Percentiles rank a stretch among this genome's conserved stretches.
These are phyloP conservation scores for Cyclotella sp. DNA, from an alignment of 108 stramenopile species.

Conservation along the genomic window DNA sequence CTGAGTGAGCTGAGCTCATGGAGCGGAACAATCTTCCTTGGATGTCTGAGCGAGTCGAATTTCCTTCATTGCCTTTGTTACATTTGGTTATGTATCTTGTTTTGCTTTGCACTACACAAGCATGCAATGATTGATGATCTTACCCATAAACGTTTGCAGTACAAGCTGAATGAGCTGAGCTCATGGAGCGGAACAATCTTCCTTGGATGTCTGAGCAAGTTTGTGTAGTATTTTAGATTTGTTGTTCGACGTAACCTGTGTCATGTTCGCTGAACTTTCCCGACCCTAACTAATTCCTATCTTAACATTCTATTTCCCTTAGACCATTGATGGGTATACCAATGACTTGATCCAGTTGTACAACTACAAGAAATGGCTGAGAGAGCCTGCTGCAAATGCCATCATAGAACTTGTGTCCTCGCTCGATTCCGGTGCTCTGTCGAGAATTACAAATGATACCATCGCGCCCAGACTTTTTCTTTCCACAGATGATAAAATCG, in stretches of 20 bases:
- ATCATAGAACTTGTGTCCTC: constrained; percentile 65
- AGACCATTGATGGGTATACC: constrained; percentile 48
- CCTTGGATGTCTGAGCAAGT: constrained; percentile 48
- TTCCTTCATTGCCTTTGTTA: neutral
- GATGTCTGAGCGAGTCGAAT: constrained; percentile 47
- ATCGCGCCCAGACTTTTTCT: constrained; percentile 65
- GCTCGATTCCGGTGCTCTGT: constrained; percentile 36
- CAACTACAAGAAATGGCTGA: constrained; percentile 78
- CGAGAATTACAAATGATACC: constrained; percentile 51
- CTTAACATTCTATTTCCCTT: neutral
- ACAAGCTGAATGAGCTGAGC: constrained; percentile 53
- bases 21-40: constrained; percentile 47
- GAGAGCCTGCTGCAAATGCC: constrained; percentile 82
- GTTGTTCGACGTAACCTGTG: neutral
- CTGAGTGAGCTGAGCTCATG: constrained; percentile 55
- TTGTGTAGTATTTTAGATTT: neutral
- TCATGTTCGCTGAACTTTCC: too few species aligned
- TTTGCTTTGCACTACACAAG: neutral
- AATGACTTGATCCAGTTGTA: constrained; percentile 79
- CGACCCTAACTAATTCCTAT: too few species aligned
- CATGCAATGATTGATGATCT: constrained; percentile 45
- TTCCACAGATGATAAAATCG: constrained; percentile 14
- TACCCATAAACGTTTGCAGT: constrained; percentile 58
- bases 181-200: constrained; percentile 45
- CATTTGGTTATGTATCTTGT: too few species aligned